These are phyloP conservation scores for Phaeosphaeriaceae sp. DNA, from an alignment of 2,329 filamentous ascomycete genomes.

Conservation along the genomic window DNA sequence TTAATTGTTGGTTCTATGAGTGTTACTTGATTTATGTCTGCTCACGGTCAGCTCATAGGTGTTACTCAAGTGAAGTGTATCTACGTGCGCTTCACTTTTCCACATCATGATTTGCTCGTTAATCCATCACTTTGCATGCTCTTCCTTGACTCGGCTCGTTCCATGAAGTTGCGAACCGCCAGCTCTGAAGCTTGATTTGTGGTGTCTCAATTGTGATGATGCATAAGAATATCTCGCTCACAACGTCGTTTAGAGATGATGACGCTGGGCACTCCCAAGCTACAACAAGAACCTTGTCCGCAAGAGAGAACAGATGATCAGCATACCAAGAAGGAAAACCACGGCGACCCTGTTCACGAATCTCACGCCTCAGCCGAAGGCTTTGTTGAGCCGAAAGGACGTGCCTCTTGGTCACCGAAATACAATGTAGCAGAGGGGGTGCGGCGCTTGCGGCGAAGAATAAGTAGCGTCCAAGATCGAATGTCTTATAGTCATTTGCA, in stretches of 20 bases:
- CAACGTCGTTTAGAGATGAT: neutral
- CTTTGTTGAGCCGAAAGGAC: neutral
- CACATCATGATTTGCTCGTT: neutral
- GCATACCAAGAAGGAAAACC: neutral
- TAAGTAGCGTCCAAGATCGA: neutral
- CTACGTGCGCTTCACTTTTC: too few relatives aligned
- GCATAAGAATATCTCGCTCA: neutral
- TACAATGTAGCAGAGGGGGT: slow-evolving; percentile 3
- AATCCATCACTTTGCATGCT: neutral
- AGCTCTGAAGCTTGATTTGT: neutral
- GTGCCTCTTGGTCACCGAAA: neutral
- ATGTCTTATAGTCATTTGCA: neutral
- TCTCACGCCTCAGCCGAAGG: neutral
- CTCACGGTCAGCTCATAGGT: too few relatives aligned
- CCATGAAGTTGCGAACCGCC: neutral
- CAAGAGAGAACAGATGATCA: neutral
- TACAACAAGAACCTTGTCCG: neutral
- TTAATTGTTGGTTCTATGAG: neutral
- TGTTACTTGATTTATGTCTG: too few relatives aligned
- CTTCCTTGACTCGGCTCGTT: neutral
- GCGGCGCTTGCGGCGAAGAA: slow-evolving; percentile 1
- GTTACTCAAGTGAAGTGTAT: too few relatives aligned
- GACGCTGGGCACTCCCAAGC: neutral
- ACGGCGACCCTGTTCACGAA: neutral
- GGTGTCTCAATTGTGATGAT: neutral